Percentiles rank a stretch among this genome's conserved stretches.
Evolutionary conservation across 192 early-diverging fungal genomes (phyloP).

Genomic region (Geranomyces variabilis): DNA sequence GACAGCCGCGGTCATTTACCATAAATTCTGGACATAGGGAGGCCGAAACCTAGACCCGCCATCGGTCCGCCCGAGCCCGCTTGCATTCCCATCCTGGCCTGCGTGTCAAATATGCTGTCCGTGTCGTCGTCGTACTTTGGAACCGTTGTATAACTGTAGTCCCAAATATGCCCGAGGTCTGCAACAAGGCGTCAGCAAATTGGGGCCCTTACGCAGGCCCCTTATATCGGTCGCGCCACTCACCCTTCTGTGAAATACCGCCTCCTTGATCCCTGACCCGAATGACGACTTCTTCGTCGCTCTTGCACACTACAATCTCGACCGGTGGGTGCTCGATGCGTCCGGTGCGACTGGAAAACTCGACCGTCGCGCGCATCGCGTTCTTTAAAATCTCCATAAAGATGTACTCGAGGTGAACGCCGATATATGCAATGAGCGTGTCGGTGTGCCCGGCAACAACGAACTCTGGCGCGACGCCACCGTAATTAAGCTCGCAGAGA

Average conservation of each 20-base stretch:
- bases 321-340: constrained; percentile 71
- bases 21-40: constrained; percentile 87
- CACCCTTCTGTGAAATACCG: constrained; percentile 73
- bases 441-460: constrained; percentile 69
- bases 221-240: neutral
- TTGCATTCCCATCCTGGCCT: constrained; percentile 79
- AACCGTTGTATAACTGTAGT: constrained; percentile 93
- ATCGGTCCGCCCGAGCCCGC: constrained; percentile 91
- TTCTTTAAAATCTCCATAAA: constrained; percentile 91
- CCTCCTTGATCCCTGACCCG: constrained; percentile 91
- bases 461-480: constrained; percentile 72
- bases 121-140: constrained; percentile 60
- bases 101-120: constrained; percentile 71
- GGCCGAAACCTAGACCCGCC: constrained; percentile 76
- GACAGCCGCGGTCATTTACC: constrained; percentile 25
- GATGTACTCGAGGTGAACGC: constrained; percentile 93
- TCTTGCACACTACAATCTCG: constrained; percentile 81
- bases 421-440: constrained; percentile 77
- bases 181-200: neutral
- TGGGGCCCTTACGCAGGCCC: neutral
- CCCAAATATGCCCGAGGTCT: constrained; percentile 80
- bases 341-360: constrained; percentile 33
- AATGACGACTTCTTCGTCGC: constrained; percentile 77
- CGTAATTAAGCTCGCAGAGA: constrained; percentile 90
- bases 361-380: constrained; percentile 80